Evolutionary conservation across 1,284 basidiomycete genomes (phyloP).

Genomic region (Pyrrhoderma noxium): DNA sequence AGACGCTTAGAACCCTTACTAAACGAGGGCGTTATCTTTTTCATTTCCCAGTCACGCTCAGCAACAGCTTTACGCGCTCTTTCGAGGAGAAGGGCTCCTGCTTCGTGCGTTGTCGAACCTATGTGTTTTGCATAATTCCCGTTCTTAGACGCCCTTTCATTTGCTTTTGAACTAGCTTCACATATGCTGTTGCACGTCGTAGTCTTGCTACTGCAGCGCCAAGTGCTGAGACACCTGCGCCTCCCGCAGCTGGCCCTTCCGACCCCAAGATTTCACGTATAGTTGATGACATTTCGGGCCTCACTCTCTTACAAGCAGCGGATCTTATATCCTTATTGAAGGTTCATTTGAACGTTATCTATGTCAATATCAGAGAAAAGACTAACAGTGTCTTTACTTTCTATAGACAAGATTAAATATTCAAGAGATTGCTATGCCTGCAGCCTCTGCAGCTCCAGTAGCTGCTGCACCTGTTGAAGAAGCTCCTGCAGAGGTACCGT

Average conservation of each 20-base stretch:
- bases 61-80: conserved; percentile 8
- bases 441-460: conserved; percentile 60
- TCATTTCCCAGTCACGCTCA: conserved; percentile 8
- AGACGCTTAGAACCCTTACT: background rate
- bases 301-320: conserved; percentile 94
- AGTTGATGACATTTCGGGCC: conserved; percentile 88
- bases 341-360: conserved; percentile 39
- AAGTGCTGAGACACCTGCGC: conserved; percentile 34
- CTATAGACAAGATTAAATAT: conserved; percentile 87
- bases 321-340: conserved; percentile 91
- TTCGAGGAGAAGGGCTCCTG: conserved; percentile 7
- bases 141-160: background rate
- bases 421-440: conserved; percentile 93
- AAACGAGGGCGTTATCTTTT: background rate
- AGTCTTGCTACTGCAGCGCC: conserved; percentile 33
- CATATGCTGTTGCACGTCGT: conserved; percentile 17
- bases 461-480: conserved; percentile 53
- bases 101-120: conserved; percentile 2
- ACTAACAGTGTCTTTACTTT: conserved; percentile 1
- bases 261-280: conserved; percentile 77
- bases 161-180: background rate
- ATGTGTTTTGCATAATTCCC: background rate
- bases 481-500: conserved; percentile 55
- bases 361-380: background rate
- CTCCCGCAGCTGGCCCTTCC: conserved; percentile 30